phyloP scores from a whole-genome alignment of 2,329 filamentous ascomycete genomes.

The Conoideocrella luteorostrata region DNA sequence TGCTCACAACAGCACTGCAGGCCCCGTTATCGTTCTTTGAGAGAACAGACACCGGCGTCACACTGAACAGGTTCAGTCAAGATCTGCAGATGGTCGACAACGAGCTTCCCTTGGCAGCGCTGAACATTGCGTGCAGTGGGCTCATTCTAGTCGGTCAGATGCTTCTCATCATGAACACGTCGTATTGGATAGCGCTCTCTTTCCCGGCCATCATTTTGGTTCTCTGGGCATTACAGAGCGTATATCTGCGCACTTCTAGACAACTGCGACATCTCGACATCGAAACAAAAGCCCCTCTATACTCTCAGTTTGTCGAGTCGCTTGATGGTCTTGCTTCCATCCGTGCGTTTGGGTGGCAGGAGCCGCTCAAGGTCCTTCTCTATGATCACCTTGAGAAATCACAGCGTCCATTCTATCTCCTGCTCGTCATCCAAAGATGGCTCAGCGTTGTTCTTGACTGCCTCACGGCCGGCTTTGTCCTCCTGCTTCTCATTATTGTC shows the following conservation, averaged over 20 bases:
- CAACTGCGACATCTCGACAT: not conserved
- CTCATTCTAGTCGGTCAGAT: too few relatives aligned
- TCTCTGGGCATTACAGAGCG: too few relatives aligned
- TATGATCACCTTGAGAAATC: not conserved
- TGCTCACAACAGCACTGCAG: too few relatives aligned
- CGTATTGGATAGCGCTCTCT: not conserved
- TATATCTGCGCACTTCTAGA: not conserved
- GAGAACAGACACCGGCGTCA: too few relatives aligned
- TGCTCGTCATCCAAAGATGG: not conserved
- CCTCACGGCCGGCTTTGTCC: too few relatives aligned
- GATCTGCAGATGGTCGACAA: too few relatives aligned
- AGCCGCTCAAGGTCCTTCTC: not conserved
- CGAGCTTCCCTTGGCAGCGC: too few relatives aligned
- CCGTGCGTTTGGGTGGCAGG: not conserved
- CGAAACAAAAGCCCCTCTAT: not conserved
- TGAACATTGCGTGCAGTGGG: too few relatives aligned
- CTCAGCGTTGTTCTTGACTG: not conserved
- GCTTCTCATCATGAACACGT: not conserved
- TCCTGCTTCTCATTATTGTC: too few relatives aligned
- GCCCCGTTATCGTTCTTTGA: too few relatives aligned
- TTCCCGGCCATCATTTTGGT: not conserved
- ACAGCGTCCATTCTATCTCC: not conserved
- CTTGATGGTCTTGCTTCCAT: not conserved
- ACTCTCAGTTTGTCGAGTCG: not conserved
- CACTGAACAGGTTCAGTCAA: too few relatives aligned